phyloP scores from a whole-genome alignment of 2,329 filamentous ascomycete species.

The Penicillium olsonii region DNA sequence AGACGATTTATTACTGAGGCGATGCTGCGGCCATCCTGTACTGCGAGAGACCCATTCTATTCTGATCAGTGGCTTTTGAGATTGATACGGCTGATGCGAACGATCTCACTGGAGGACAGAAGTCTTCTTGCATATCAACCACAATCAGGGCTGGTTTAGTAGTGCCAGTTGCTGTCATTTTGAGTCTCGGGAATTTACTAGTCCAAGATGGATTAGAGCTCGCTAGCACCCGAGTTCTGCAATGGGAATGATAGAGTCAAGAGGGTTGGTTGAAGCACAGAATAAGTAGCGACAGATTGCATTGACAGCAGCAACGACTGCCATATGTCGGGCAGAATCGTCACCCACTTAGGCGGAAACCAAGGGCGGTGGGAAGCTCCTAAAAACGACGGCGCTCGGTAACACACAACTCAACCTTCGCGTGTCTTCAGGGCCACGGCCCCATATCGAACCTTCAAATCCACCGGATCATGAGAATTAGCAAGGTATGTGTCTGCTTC shows the following conservation, averaged over 20 bases:
- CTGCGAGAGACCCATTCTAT: slow-evolving; percentile 81
- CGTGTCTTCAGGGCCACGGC: slow-evolving; percentile 34
- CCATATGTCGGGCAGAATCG: slow-evolving; percentile 9
- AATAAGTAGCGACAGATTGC: no score
- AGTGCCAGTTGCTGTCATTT: slow-evolving; percentile 1
- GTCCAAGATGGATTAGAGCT: neutral
- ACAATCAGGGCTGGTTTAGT: slow-evolving; percentile 63
- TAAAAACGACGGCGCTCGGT: slow-evolving; percentile 15
- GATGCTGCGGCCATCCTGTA: slow-evolving; percentile 71
- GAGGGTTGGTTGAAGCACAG: no score
- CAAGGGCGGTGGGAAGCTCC: neutral
- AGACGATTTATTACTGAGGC: slow-evolving; percentile 72
- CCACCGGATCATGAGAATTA: slow-evolving; percentile 31
- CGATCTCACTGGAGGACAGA: slow-evolving; percentile 76
- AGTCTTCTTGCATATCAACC: slow-evolving; percentile 92
- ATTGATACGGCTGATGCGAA: no score
- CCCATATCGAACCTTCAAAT: slow-evolving; percentile 23
- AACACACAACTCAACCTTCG: slow-evolving; percentile 11
- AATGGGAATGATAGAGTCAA: neutral
- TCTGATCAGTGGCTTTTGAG: neutral
- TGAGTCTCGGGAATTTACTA: neutral
- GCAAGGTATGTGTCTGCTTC: slow-evolving; percentile 30
- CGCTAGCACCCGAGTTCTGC: neutral
- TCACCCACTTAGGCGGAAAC: neutral
- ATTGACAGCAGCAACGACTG: no score